Evolutionary conservation across 176 grass and related monocot species (phyloP).

Genomic region (Aegilops longissima): DNA sequence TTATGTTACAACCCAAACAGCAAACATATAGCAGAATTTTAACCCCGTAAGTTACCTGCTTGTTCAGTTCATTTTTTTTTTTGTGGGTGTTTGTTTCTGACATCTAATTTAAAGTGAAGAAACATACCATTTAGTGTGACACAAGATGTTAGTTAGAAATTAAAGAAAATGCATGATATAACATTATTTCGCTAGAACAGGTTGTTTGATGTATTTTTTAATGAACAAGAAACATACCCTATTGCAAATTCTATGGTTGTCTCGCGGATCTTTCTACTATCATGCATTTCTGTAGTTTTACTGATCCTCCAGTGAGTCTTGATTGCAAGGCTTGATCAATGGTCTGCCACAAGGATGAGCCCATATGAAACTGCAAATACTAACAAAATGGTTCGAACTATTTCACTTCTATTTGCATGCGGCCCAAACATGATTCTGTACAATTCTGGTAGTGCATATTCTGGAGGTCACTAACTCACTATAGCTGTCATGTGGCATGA

Average conservation of each 20-base stretch:
- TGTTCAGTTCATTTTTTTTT: not conserved
- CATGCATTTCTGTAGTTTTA: slow-evolving; percentile 10
- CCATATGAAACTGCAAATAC: not conserved
- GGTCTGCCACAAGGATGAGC: not conserved
- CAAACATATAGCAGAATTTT: slow-evolving; percentile 24
- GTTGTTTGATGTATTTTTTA: not conserved
- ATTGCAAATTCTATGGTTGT: not conserved
- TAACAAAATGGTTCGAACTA: not conserved
- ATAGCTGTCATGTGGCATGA: too few species aligned
- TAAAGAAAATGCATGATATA: not conserved
- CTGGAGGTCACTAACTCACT: not conserved
- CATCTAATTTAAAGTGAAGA: not conserved
- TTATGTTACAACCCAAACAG: slow-evolving; percentile 68
- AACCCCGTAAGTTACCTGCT: slow-evolving; percentile 19
- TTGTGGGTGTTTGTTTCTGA: not conserved
- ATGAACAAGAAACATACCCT: not conserved
- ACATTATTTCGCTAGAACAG: not conserved
- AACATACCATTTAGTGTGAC: not conserved
- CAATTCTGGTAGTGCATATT: not conserved
- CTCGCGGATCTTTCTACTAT: slow-evolving; percentile 1
- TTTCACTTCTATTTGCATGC: not conserved
- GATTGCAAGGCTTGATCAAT: not conserved
- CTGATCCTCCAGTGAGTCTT: not conserved
- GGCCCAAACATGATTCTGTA: not conserved
- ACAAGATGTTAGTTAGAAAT: not conserved